Evolutionary conservation across 305 asterid species (phyloP), one percentile per base, ranked within the genome.

Genomic region (Solanum hybrid): DNA sequence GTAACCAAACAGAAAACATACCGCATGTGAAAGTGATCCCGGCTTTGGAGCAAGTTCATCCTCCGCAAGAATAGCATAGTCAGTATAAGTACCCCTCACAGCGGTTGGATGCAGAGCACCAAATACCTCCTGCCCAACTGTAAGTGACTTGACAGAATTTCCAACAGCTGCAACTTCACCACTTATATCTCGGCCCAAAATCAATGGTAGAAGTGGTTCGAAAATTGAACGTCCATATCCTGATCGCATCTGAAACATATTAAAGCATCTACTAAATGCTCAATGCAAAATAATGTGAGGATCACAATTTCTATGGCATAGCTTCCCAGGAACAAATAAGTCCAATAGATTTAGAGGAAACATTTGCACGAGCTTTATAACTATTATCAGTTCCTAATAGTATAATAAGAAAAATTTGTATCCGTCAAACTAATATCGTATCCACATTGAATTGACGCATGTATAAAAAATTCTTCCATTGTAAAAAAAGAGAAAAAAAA

Each of bases 61-160:
- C 89, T 95, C 98, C 24, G 94, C 90, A 90, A 97, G 98, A 92
- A 97, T 92, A 64, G 97, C 99, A 91, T 95, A 96, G 87, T 97
- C 98, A 86, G 94, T 84, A 86, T 96, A 97, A 90, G 99, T 96
- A 91, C 99, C 99, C 98, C 99, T 95, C 92, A 94, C 94, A 82
- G 99, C 97, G 81, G 98, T 98, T 85, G 99, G 99, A 91, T 96
- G 99, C 90, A 98, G 93, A 37, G 99, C 99, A 86, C 99, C 99
- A 93, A 96, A 98, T 38, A 96, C 99, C 92, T 95, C 97, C 92
- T 96, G 98, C 72, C 99, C 99, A 92, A 95, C 93, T 86, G 56
- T 88, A 76, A 96, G 93, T 13, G 97, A 92, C 66, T 86, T 92
- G 38, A 98, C 99, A 89, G 98, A 91, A 85, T 75, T 86, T 89